Base-by-base conservation (phyloP, 164 flowering plant species). In the Nelumbo lutea region DNA sequence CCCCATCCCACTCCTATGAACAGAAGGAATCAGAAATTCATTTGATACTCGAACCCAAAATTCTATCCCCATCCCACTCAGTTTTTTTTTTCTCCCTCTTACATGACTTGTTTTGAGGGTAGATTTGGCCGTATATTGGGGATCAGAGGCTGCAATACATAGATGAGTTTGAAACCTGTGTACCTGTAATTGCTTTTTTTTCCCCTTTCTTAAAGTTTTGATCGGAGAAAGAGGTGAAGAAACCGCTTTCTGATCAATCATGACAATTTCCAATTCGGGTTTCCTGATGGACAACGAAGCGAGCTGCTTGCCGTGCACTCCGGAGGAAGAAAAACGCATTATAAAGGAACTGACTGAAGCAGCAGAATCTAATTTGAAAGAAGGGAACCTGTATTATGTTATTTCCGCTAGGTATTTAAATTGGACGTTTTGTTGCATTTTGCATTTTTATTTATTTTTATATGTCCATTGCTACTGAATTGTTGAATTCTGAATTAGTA, bases 191-290 rank as follows among this genome's bases (percentile, higher is more conserved):
- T 11, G 14, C 14, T 53, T 53, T 2, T 53, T 53, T 14, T 46
- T 46, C 1, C 7, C 57, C n/a, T 46, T 46, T 7, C 7, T 15
- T 53, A 15, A 14, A 11, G 57, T 11, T 53, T 53, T 7, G 57
- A 3, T 53, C 57, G 4, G n/a, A 11, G 9, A 51, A 51, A 4
- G 57, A 53, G 57, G 57, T 53, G 14, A 9, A 53, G 57, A 11
- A 39, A 46, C 15, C 14, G 13, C 3, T 1, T 45, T 67, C 48
- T 46, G 62, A 62, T 68, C 68, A 47, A 76, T 70, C 76, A 93
- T 91, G 98, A 89, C 90, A 77, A 86, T 89, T 69, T 73, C 79
- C 3, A 90, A 80, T 79, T 83, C 97, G 4, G 80, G 80, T 44
- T 76, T 68, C 15, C 66, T 84, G 84, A 83, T 83, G 87, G 91